Percentiles rank a stretch among this genome's conserved stretches.
These are phyloP conservation scores for Apiospora marii DNA, from an alignment of 2,329 filamentous ascomycete genomes.

Conservation along the genomic window DNA sequence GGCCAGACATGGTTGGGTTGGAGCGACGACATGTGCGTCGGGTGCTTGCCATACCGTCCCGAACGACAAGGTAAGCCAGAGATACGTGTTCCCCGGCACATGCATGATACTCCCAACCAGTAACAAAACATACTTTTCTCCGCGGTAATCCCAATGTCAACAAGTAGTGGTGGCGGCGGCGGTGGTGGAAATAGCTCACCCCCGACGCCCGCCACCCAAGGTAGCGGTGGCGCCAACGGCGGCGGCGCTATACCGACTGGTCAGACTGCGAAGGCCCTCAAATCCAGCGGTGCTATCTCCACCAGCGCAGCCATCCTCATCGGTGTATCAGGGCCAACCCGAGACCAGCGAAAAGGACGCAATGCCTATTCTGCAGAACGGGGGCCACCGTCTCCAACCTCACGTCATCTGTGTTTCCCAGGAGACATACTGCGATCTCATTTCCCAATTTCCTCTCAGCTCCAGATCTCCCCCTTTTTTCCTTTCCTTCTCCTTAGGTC, in stretches of 20 bases:
- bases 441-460: neutral
- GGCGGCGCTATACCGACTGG: slow-evolving; percentile 25
- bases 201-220: neutral
- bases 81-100: neutral
- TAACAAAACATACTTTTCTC: neutral
- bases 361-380: slow-evolving; percentile 60
- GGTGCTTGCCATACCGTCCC: neutral
- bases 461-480: neutral
- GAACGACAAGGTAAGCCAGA: neutral
- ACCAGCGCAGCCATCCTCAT: slow-evolving; percentile 27
- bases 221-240: neutral
- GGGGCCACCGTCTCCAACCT: slow-evolving; percentile 59
- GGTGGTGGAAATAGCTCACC: neutral
- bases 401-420: slow-evolving; percentile 61
- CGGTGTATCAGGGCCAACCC: slow-evolving; percentile 38
- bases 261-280: slow-evolving; percentile 26
- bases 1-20: neutral
- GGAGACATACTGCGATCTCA: slow-evolving; percentile 48
- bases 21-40: neutral
- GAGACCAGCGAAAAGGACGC: slow-evolving; percentile 43
- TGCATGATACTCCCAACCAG: neutral
- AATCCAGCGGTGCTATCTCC: slow-evolving; percentile 27
- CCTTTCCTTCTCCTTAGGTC: neutral
- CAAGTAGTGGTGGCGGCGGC: too few relatives aligned
- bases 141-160: slow-evolving; percentile 1